Evolutionary conservation across 2,329 filamentous ascomycete species (phyloP).

Genomic region (Paecilomyces sp.): DNA sequence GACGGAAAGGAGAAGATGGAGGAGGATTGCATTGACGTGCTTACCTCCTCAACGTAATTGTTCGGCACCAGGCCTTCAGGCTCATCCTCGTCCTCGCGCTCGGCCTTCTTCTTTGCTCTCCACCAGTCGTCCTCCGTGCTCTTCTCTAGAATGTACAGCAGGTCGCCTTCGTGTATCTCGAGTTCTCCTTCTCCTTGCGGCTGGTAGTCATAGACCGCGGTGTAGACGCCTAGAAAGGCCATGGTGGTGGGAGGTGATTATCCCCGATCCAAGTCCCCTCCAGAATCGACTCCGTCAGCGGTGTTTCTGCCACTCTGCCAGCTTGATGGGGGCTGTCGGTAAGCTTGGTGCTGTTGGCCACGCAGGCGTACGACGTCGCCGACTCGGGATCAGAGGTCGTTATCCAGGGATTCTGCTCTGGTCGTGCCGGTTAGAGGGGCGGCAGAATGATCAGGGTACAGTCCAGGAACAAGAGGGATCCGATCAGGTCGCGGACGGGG

Average conservation of each 20-base stretch:
- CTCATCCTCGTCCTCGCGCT: constrained; percentile 78
- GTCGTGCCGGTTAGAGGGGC: neutral
- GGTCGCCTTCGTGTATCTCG: constrained; percentile 73
- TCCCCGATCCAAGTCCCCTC: neutral
- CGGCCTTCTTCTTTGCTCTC: constrained; percentile 89
- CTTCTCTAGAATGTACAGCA: constrained; percentile 85
- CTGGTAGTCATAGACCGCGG: constrained; percentile 85
- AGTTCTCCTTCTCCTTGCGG: constrained; percentile 84
- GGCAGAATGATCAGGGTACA: neutral
- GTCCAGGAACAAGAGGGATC: neutral
- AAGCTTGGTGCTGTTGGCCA: neutral
- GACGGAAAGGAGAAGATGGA: neutral
- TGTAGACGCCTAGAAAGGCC: constrained; percentile 89
- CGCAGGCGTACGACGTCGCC: neutral
- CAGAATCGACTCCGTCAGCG: neutral
- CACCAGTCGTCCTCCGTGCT: constrained; percentile 79
- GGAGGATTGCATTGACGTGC: constrained; percentile 17
- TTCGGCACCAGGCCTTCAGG: constrained; percentile 84
- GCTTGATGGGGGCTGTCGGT: neutral
- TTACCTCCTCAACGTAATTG: constrained; percentile 92
- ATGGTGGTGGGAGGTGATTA: constrained; percentile 41
- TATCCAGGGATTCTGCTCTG: neutral
- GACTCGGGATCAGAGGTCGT: neutral
- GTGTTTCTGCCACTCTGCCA: neutral
- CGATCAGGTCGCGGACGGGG: neutral